Evolutionary conservation across 768 basidiomycete genomes (phyloP).

Genomic region (Leucosporidium scottii): DNA sequence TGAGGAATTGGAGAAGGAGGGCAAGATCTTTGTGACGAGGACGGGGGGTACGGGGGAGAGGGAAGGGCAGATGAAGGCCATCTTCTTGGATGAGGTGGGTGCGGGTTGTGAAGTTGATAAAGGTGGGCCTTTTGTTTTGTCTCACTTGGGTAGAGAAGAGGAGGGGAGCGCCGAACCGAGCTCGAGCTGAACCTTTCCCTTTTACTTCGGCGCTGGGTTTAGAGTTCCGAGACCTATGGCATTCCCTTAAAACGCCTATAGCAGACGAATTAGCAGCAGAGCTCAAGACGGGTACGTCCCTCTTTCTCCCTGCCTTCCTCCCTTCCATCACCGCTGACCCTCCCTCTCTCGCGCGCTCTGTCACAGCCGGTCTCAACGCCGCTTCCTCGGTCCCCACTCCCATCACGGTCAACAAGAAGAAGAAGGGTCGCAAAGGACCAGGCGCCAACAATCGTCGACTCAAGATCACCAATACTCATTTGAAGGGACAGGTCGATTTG

Average conservation of each 20-base stretch:
- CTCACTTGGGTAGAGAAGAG: no score
- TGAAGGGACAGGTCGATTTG: slow-evolving; percentile 78
- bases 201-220: not conserved
- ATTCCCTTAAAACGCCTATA: slow-evolving; percentile 71
- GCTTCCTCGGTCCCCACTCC: slow-evolving; percentile 59
- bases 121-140: slow-evolving; percentile 48
- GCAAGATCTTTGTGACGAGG: slow-evolving; percentile 20
- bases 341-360: not conserved
- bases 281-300: slow-evolving; percentile 58
- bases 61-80: slow-evolving; percentile 37
- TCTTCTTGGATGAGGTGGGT: slow-evolving; percentile 35
- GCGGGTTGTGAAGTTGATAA: slow-evolving; percentile 55
- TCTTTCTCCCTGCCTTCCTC: not conserved
- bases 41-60: slow-evolving; percentile 45
- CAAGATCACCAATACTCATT: slow-evolving; percentile 80
- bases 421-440: slow-evolving; percentile 74
- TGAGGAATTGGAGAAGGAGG: slow-evolving; percentile 55
- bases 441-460: slow-evolving; percentile 63
- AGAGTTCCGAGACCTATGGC: slow-evolving; percentile 89
- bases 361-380: slow-evolving; percentile 68
- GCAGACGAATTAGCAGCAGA: slow-evolving; percentile 74
- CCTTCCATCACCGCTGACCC: slow-evolving; percentile 3
- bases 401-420: slow-evolving; percentile 52
- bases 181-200: no score
- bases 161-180: not conserved